Evolutionary conservation across 106 monocot species (phyloP), one percentile per base, ranked within the genome.

Genomic region (Platanthera zijinensis): DNA sequence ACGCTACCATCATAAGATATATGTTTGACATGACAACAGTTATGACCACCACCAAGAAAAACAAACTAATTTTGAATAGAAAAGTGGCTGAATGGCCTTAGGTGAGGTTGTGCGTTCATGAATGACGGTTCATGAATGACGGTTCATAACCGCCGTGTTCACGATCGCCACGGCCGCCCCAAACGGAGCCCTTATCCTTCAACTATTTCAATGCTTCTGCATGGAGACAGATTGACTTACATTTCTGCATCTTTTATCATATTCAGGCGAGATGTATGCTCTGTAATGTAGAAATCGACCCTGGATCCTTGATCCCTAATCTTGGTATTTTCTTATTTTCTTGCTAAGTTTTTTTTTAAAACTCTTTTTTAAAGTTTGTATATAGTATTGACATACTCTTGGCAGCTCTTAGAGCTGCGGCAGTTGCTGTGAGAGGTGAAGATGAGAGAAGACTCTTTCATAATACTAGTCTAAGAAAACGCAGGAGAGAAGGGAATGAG

Each of bases 381-480:
- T 10, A 51, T 73, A 51, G 11, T 54, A 19, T 7, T 78, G 22
- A 50, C 30, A 5, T 74, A 72, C 52, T 74, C 48, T 77, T 79
- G 75, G 64, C 73, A 95, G 95, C 95, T 85, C 71, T 95, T 56
- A 86, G 92, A 88, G 88, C 85, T 80, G 95, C 90, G 52, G 92
- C 95, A 71, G 70, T 72, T 49, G 83, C 86, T 10, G 86, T 95
- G 52, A 95, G 86, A 76, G 72, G 78, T 76, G 90, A 92, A 75
- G 92, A 92, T 87, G 95, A 85, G 0, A 83, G 79, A 75, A 87
- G 85, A 80, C 89, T 88, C 39, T 86, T 90, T 76, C 95, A 90
- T 75, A 86, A 85, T 88, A 76, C 92, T 48, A 18, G 79, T 71
- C 79, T 95, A 15, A 76, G 92, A 22, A 95, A 95, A 72, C 90